A percentile compares a stretch with the other conserved stretches of the same genome.
phyloP scores from a whole-genome alignment of 2,329 filamentous ascomycete genomes.

The Hypomyces perniciosus region DNA sequence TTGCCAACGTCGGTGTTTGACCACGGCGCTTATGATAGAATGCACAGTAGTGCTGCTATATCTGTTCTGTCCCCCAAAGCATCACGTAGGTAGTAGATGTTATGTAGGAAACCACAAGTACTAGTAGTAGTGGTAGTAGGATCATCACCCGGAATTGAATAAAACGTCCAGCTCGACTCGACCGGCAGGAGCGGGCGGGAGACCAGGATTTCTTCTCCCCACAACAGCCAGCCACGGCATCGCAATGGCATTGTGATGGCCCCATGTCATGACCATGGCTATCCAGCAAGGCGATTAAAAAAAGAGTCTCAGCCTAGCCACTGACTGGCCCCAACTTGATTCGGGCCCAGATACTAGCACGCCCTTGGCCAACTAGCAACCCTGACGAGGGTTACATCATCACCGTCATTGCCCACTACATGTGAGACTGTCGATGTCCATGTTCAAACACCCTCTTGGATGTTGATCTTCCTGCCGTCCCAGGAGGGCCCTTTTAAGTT shows the following conservation, averaged over 20 bases:
- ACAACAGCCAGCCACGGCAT: no score
- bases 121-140: no score
- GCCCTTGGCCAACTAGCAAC: neutral
- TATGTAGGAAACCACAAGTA: no score
- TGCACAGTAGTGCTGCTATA: neutral
- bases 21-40: neutral
- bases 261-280: no score
- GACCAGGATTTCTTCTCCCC: no score
- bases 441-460: neutral
- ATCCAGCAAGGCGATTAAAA: no score
- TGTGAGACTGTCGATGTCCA: constrained; percentile 5
- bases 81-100: no score
- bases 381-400: constrained; percentile 8
- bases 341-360: neutral
- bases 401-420: constrained; percentile 1
- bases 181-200: no score
- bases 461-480: constrained; percentile 2
- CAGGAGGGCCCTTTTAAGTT: constrained; percentile 3
- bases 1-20: neutral
- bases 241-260: no score
- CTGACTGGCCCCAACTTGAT: neutral
- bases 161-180: no score
- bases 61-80: no score
- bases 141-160: no score
- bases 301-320: neutral